A percentile compares a stretch with the other conserved stretches of the same genome.
Evolutionary conservation across 768 basidiomycete species (phyloP).

Genomic region (Tylopilus balloui): DNA sequence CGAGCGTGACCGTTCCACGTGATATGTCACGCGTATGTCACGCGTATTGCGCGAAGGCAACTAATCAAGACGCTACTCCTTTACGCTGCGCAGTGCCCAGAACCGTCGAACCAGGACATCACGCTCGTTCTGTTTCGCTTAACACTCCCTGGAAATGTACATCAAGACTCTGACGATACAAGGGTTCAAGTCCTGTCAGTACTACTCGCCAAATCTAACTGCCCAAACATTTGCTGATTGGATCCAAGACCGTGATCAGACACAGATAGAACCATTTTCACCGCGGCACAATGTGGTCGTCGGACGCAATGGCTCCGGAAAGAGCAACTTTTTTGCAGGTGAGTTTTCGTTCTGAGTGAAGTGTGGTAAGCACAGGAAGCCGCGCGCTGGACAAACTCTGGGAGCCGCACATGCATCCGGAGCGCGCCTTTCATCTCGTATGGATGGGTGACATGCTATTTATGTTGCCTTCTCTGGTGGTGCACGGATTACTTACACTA

Average conservation of each 20-base stretch:
- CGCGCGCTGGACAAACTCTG: too few relatives aligned
- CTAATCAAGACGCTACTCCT: background rate
- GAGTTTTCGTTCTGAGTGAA: conserved; percentile 20
- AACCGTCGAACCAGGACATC: background rate
- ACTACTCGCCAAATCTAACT: background rate
- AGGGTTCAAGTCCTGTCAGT: conserved; percentile 96
- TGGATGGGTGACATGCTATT: background rate
- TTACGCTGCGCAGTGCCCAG: background rate
- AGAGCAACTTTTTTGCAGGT: conserved; percentile 99
- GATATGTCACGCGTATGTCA: conserved; percentile 19
- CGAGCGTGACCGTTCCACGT: conserved; percentile 22
- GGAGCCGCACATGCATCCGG: too few relatives aligned
- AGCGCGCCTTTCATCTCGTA: background rate
- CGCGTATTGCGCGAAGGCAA: background rate
- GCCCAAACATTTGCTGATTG: conserved; percentile 2
- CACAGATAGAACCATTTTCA: conserved; percentile 91
- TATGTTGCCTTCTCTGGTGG: background rate
- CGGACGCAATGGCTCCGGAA: conserved; percentile 95
- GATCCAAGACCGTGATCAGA: conserved; percentile 72
- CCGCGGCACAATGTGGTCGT: conserved; percentile 95
- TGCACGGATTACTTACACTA: conserved; percentile 3
- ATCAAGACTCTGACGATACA: conserved; percentile 89
- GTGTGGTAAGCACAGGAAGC: background rate
- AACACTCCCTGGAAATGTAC: conserved; percentile 45
- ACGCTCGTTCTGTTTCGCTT: background rate